phyloP scores from a whole-genome alignment of 1,284 basidiomycete genomes.

The Ustilago vetiveriae region DNA sequence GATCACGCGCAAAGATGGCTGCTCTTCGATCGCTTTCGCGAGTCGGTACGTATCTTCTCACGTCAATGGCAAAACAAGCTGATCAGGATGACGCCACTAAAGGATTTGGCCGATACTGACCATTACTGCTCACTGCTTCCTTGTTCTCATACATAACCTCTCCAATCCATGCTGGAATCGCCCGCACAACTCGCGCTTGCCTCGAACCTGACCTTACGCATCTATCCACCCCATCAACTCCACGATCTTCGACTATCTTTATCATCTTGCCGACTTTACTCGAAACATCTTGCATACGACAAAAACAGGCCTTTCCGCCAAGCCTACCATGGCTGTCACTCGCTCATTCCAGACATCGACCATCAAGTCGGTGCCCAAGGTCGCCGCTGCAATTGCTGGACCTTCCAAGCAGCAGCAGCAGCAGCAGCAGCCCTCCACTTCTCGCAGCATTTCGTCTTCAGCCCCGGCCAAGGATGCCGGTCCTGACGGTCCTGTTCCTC shows the following conservation, averaged over 20 bases:
- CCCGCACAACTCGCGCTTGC: too few relatives aligned
- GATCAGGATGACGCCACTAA: too few relatives aligned
- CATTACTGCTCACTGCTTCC: not conserved
- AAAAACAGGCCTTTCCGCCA: slow-evolving; percentile 33
- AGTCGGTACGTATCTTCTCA: slow-evolving; percentile 48
- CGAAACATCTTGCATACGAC: not conserved
- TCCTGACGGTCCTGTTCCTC: slow-evolving; percentile 61
- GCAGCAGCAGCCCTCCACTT: slow-evolving; percentile 11
- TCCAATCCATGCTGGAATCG: too few relatives aligned
- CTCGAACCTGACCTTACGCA: not conserved
- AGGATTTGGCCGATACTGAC: not conserved
- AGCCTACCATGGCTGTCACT: slow-evolving; percentile 37
- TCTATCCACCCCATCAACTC: too few relatives aligned
- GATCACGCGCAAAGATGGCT: slow-evolving; percentile 44
- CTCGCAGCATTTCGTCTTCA: slow-evolving; percentile 39
- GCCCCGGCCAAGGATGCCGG: slow-evolving; percentile 29
- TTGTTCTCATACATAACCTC: not conserved
- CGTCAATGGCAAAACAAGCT: too few relatives aligned
- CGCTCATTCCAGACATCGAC: slow-evolving; percentile 48
- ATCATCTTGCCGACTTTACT: not conserved
- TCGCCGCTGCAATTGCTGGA: slow-evolving; percentile 19
- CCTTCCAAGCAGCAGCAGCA: slow-evolving; percentile 20
- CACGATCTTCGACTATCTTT: not conserved
- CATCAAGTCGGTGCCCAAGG: slow-evolving; percentile 37
- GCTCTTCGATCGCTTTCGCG: slow-evolving; percentile 42